Conservation (phyloP, 768 basidiomycete genomes). For the Termitomyces sp. region DNA sequence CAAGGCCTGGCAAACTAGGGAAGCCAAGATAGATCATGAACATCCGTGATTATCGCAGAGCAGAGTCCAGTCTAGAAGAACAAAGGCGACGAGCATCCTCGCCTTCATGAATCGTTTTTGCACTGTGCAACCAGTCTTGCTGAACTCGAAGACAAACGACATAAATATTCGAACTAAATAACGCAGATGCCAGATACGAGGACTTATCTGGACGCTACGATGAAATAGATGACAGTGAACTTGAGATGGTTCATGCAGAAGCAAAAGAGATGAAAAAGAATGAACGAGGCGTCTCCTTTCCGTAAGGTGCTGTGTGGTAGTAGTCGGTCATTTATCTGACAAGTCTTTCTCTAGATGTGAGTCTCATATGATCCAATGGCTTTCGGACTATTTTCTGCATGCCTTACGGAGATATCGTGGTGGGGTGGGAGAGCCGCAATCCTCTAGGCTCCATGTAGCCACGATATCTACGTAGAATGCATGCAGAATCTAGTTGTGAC, state of each 20-base stretch:
- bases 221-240: background rate
- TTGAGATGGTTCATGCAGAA: background rate
- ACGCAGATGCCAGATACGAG: background rate
- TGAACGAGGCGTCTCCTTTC: background rate
- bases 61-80: background rate
- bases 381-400: conserved; percentile 10
- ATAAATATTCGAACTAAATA: background rate
- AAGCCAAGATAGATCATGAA: background rate
- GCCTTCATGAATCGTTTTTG: background rate
- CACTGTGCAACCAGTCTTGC: background rate
- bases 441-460: conserved; percentile 32
- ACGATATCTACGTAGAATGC: conserved; percentile 41
- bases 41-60: background rate
- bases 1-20: background rate
- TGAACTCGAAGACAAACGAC: background rate
- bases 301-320: background rate
- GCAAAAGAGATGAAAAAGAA: background rate
- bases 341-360: background rate
- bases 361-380: background rate
- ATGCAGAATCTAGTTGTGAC: conserved; percentile 31
- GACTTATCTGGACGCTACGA: too few relatives aligned
- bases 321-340: background rate
- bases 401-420: conserved; percentile 11
- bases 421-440: conserved; percentile 4
- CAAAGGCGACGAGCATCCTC: background rate